These are phyloP conservation scores for Arthromyces matolae DNA, from an alignment of 768 basidiomycete species.

Conservation along the genomic window DNA sequence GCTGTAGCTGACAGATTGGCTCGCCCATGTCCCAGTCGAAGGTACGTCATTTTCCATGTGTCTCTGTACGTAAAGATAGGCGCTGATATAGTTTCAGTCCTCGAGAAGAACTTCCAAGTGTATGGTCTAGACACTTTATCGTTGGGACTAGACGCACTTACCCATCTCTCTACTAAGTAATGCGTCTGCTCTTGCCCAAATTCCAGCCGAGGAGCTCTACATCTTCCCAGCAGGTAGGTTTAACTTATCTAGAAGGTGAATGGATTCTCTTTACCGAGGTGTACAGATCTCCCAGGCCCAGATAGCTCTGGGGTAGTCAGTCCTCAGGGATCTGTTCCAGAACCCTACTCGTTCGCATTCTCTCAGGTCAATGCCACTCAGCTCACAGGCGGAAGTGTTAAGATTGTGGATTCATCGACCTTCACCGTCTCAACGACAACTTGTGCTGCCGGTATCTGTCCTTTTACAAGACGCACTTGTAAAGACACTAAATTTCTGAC, in stretches of 20 bases:
- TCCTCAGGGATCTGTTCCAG: slow-evolving; percentile 42
- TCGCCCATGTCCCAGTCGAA: slow-evolving; percentile 51
- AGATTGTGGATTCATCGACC: slow-evolving; percentile 48
- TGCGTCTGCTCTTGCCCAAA: slow-evolving; percentile 35
- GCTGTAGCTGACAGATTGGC: slow-evolving; percentile 49
- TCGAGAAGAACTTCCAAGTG: slow-evolving; percentile 51
- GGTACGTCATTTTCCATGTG: slow-evolving; percentile 16
- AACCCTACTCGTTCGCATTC: slow-evolving; percentile 45
- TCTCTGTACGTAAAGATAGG: not conserved
- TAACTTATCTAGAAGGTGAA: not conserved
- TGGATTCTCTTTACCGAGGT: not conserved
- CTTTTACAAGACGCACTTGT: not conserved
- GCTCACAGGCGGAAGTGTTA: slow-evolving; percentile 45
- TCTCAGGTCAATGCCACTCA: slow-evolving; percentile 43
- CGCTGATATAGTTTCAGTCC: slow-evolving; percentile 24
- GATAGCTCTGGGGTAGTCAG: slow-evolving; percentile 32
- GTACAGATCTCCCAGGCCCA: slow-evolving; percentile 30
- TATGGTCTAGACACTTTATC: slow-evolving; percentile 5
- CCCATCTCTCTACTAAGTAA: slow-evolving; percentile 16
- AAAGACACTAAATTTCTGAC: too few species aligned
- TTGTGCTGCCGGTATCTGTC: slow-evolving; percentile 36
- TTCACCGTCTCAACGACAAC: slow-evolving; percentile 53
- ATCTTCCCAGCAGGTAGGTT: slow-evolving; percentile 46
- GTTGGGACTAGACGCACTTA: not conserved
- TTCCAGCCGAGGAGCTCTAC: slow-evolving; percentile 45